Base-by-base conservation (phyloP, 1,284 basidiomycete genomes). In the Fomitopsis betulina region DNA sequence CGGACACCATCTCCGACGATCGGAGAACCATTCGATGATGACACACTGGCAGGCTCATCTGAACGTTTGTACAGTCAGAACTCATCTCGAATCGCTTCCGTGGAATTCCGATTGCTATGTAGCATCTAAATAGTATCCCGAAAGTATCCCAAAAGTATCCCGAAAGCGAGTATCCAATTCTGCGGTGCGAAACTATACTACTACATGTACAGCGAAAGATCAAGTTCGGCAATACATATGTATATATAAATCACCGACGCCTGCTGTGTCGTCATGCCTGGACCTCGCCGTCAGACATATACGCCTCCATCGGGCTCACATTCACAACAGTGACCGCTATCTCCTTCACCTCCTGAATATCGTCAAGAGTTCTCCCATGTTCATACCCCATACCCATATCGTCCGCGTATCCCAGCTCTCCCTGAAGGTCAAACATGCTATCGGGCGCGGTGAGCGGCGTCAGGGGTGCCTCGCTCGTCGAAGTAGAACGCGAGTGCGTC, bases 401-500 rank as follows among this genome's bases (percentile, higher is more conserved):
- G 15, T 50, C 55, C 10, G 63, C 51, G 49, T 63, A 67, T 42
- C 37, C 56, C 21, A 64, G 56, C 35, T 62, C 61, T 19, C 13
- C 56, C 19, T 25, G 21, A 23, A 27, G 17, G 43, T 37, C 54
- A 32, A 43, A n/a, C 45, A 35, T 54, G 33, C 40, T 55, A 39
- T 54, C 60, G 2, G 60, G 53, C 49, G 58, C 62, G 54, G 58
- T 54, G 51, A 66, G 42, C 19, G 66, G 66, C 49, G 67, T 65
- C 56, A 61, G 54, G 15, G 67, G 67, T 17, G 62, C 52, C 25
- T 60, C 62, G 35, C 61, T 61, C 55, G 58, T 38, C 27, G 62
- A 64, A 55, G 58, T 63, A 33, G 66, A 65, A 58, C 58, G 65
- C 51, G 63, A 53, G 56, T 60, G 57, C 39, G 66, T 55, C 54